These are phyloP conservation scores for Thermochaetoides thermophila DNA, from an alignment of 495 filamentous ascomycete species.

Conservation along the genomic window DNA sequence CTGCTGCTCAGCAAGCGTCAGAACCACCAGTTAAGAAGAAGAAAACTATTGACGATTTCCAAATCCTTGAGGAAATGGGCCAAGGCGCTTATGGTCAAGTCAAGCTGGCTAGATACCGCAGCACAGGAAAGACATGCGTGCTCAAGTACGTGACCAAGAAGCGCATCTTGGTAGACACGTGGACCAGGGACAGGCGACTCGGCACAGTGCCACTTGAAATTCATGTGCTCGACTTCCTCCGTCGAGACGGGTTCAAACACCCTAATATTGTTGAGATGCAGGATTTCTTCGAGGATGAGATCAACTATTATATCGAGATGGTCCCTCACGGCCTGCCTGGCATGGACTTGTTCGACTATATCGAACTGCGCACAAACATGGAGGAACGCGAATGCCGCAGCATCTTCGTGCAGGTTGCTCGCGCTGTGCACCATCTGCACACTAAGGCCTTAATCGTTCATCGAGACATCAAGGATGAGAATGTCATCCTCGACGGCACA, in stretches of 20 bases:
- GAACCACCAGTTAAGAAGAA: slow-evolving; percentile 50
- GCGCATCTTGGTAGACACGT: slow-evolving; percentile 94
- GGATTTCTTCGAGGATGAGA: slow-evolving; percentile 94
- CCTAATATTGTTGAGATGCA: slow-evolving; percentile 98
- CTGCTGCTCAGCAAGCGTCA: background rate
- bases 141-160: slow-evolving; percentile 97
- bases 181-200: slow-evolving; percentile 85
- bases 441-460: slow-evolving; percentile 87
- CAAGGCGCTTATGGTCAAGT: slow-evolving; percentile 97
- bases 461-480: slow-evolving; percentile 97
- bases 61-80: slow-evolving; percentile 94
- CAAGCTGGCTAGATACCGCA: slow-evolving; percentile 84
- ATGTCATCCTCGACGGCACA: slow-evolving; percentile 88
- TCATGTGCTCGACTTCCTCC: slow-evolving; percentile 88
- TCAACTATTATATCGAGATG: slow-evolving; percentile 99
- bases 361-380: slow-evolving; percentile 93
- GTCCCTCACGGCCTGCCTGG: slow-evolving; percentile 87
- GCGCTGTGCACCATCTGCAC: slow-evolving; percentile 81
- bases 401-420: slow-evolving; percentile 86
- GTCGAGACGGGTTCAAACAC: slow-evolving; percentile 72
- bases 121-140: slow-evolving; percentile 69
- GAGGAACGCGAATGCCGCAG: slow-evolving; percentile 84
- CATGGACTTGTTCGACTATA: slow-evolving; percentile 99
- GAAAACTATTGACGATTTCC: slow-evolving; percentile 79
- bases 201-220: slow-evolving; percentile 98